phyloP scores from a whole-genome alignment of 2,329 filamentous ascomycete species.

The Colletotrichum sp. region DNA sequence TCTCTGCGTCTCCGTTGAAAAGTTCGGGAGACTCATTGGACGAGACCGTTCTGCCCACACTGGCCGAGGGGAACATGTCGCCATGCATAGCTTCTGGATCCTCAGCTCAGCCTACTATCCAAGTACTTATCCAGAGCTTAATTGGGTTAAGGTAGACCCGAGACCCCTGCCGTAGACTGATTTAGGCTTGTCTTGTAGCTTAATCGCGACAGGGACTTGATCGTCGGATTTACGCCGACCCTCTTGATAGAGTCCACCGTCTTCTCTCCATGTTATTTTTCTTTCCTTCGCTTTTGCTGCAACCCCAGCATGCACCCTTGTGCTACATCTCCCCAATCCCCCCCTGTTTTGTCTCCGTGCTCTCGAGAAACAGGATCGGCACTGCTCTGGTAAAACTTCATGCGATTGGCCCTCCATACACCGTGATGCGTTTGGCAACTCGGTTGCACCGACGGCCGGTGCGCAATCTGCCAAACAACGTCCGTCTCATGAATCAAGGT shows the following conservation, averaged over 20 bases:
- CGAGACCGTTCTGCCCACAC: not conserved
- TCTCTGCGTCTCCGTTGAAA: not conserved
- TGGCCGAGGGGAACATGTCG: not conserved
- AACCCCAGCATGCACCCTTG: not conserved
- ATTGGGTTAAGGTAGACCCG: not conserved
- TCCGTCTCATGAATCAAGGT: not conserved
- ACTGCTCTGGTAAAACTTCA: not conserved
- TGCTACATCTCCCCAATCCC: not conserved
- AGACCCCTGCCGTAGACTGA: not conserved
- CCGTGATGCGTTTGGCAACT: not conserved
- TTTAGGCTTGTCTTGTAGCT: not conserved
- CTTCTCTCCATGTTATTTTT: not conserved
- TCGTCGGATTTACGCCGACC: not conserved
- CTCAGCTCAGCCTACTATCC: not conserved
- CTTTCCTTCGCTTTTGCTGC: not conserved
- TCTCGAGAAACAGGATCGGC: not conserved
- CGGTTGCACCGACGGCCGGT: constrained; percentile 2
- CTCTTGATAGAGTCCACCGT: not conserved
- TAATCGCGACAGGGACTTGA: not conserved
- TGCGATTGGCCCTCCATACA: constrained; percentile 3
- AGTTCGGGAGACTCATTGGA: not conserved
- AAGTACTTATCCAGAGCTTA: not conserved
- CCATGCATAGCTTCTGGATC: not conserved
- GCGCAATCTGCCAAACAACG: constrained; percentile 2
- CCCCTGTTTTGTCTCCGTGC: not conserved